Evolutionary conservation across 1,284 basidiomycete genomes (phyloP).

Genomic region (Microbotryum saponariae): DNA sequence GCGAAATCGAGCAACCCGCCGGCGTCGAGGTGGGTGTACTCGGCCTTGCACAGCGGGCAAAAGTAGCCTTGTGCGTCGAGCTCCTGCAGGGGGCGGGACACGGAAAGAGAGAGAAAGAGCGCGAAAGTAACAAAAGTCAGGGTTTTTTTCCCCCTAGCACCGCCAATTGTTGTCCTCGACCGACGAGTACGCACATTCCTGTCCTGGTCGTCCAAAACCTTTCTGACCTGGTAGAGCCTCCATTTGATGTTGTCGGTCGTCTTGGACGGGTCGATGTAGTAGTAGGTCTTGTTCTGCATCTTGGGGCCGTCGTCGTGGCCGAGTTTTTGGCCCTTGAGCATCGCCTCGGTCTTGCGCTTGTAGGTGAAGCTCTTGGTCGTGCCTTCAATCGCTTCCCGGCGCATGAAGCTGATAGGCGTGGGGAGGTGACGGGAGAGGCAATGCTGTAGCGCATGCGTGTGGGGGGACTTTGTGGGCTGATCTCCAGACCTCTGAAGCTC

Average conservation of each 20-base stretch:
- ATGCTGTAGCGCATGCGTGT: too few species aligned
- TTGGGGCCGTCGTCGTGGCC: conserved; percentile 67
- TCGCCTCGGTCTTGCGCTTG: not conserved
- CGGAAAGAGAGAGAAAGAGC: not conserved
- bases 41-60: conserved; percentile 78
- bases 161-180: not conserved
- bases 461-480: too few species aligned
- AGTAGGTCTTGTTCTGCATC: conserved; percentile 77
- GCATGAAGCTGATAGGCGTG: not conserved
- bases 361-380: not conserved
- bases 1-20: conserved; percentile 68
- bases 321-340: conserved; percentile 35
- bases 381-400: not conserved
- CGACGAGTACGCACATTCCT: conserved; percentile 54
- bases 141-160: not conserved
- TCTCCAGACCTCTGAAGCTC: not conserved
- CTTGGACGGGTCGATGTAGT: conserved; percentile 89
- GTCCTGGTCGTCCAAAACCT: conserved; percentile 75
- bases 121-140: too few species aligned
- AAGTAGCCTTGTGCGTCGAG: conserved; percentile 93
- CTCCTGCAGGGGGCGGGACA: conserved; percentile 52
- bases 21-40: conserved; percentile 78
- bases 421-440: too few species aligned
- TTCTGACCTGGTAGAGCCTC: conserved; percentile 89
- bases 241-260: conserved; percentile 98